These are phyloP conservation scores for Auxenochlorella pyrenoidosa DNA, from an alignment of 139 green algal species.

Conservation along the genomic window DNA sequence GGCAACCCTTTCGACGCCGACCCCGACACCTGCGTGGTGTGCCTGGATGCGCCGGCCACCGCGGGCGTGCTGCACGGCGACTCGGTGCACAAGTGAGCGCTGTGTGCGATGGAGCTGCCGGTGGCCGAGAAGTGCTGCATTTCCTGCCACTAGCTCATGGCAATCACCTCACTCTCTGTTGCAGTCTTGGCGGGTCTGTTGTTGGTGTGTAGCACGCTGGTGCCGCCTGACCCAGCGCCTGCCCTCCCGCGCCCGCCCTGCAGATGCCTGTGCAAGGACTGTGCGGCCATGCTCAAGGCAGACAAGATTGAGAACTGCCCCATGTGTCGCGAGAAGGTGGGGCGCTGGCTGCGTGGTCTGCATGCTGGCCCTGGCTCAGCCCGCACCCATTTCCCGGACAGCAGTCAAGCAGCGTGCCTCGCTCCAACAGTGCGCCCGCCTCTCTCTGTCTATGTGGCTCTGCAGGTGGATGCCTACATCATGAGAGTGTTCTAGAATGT, in stretches of 20 bases:
- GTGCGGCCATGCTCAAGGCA: constrained; percentile 28
- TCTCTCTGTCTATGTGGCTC: too few species aligned
- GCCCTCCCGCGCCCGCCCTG: background rate
- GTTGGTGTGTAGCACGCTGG: too few species aligned
- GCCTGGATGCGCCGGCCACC: constrained; percentile 37
- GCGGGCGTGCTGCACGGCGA: constrained; percentile 47
- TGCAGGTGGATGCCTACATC: constrained; percentile 27
- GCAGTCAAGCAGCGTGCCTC: too few species aligned
- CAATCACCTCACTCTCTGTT: too few species aligned
- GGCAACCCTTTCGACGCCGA: constrained; percentile 6
- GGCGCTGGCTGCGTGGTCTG: too few species aligned
- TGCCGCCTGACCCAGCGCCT: background rate
- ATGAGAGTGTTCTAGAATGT: constrained; percentile 26
- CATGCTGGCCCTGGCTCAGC: too few species aligned
- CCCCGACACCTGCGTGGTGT: constrained; percentile 30
- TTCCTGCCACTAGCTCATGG: too few species aligned
- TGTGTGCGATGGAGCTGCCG: too few species aligned
- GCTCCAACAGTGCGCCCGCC: too few species aligned
- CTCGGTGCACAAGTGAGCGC: constrained; percentile 36
- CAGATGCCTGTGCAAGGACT: constrained; percentile 42
- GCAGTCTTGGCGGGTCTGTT: too few species aligned
- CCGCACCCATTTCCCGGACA: too few species aligned
- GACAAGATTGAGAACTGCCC: constrained; percentile 23
- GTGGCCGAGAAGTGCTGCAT: too few species aligned
- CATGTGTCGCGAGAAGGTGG: constrained; percentile 37